phyloP scores from a whole-genome alignment of 169 alveolate genomes.

The Theileria annulata region DNA sequence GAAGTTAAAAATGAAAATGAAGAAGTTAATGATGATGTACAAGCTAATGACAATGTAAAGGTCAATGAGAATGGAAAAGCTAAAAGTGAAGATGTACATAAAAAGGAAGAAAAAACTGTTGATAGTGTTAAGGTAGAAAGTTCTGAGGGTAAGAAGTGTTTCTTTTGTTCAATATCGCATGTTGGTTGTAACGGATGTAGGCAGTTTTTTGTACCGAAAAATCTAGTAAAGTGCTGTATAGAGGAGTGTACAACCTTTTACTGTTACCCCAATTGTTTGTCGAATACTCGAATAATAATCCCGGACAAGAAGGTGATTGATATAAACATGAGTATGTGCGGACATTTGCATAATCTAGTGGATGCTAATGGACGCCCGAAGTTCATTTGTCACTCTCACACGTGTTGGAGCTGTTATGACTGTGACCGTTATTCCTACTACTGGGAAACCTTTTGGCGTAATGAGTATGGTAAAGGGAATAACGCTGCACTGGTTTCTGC shows the following conservation, averaged over 20 bases:
- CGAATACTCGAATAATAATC: conserved; percentile 25
- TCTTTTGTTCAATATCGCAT: conserved; percentile 41
- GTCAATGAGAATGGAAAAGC: no score
- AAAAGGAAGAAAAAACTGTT: background rate
- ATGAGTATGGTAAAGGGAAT: conserved; percentile 16
- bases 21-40: no score
- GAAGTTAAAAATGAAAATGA: no score
- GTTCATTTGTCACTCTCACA: conserved; percentile 62
- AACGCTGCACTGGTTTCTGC: conserved; percentile 22
- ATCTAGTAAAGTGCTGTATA: conserved; percentile 25
- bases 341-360: conserved; percentile 27
- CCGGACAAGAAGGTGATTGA: conserved; percentile 44
- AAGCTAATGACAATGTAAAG: no score
- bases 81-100: background rate
- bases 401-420: conserved; percentile 71
- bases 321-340: conserved; percentile 37
- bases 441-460: conserved; percentile 67
- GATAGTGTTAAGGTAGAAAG: background rate
- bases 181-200: conserved; percentile 49
- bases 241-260: conserved; percentile 54
- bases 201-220: conserved; percentile 24
- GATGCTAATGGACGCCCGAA: conserved; percentile 43
- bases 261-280: conserved; percentile 52
- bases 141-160: conserved; percentile 25
- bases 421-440: conserved; percentile 62